Conservation (phyloP, 257 asterid species). For the Nicotiana sylvestris region DNA sequence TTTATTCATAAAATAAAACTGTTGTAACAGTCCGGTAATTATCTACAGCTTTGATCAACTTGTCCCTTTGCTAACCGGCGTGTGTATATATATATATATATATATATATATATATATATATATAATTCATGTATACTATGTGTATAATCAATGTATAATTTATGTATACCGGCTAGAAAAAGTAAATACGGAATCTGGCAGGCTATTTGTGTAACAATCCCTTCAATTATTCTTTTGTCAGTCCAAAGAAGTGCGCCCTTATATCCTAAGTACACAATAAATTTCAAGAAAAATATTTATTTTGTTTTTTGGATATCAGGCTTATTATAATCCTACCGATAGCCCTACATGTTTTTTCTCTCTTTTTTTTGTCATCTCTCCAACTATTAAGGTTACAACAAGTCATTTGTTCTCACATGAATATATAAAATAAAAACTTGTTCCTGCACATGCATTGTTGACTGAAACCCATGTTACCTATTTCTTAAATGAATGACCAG, state of each 20-base stretch:
- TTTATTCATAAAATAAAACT: not conserved
- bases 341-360: constrained; percentile 1
- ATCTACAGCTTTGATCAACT: not conserved
- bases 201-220: too few relatives aligned
- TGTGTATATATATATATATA: too few relatives aligned
- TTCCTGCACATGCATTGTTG: constrained; percentile 68
- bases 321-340: not conserved
- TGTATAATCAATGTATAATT: too few relatives aligned
- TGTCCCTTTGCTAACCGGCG: too few relatives aligned
- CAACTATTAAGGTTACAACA: not conserved
- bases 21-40: not conserved
- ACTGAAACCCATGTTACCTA: constrained; percentile 54
- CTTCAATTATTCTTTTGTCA: too few relatives aligned
- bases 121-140: too few relatives aligned
- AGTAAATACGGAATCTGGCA: too few relatives aligned
- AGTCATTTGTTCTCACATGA: constrained; percentile 19
- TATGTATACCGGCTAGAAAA: too few relatives aligned
- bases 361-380: not conserved
- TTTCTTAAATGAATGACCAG: constrained; percentile 40
- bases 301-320: not conserved
- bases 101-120: too few relatives aligned
- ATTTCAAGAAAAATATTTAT: not conserved
- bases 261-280: not conserved
- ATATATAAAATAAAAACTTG: constrained; percentile 22
- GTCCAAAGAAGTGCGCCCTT: not conserved